phyloP scores from a whole-genome alignment of 2,329 filamentous ascomycete species.

The Alternaria panax region DNA sequence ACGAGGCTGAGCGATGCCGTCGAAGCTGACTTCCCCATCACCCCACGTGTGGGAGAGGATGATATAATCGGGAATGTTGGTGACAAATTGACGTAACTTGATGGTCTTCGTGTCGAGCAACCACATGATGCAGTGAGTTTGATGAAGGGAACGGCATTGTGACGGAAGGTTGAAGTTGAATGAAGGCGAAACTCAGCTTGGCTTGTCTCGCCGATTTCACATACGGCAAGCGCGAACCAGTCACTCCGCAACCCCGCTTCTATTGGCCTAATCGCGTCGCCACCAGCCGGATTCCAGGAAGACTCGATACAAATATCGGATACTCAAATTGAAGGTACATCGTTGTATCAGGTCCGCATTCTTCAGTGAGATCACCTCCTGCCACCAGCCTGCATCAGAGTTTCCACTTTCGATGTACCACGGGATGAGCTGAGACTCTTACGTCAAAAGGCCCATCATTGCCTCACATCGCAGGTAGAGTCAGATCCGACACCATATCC shows the following conservation, averaged over 20 bases:
- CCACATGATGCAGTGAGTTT: background rate
- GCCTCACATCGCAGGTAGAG: background rate
- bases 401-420: background rate
- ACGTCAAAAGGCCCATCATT: background rate
- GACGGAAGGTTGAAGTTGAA: background rate
- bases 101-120: background rate
- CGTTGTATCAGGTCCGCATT: too few species aligned
- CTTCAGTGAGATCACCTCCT: background rate
- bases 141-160: background rate
- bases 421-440: background rate
- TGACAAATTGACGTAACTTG: background rate
- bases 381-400: too few species aligned
- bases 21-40: background rate
- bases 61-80: background rate
- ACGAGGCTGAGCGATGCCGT: background rate
- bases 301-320: too few species aligned
- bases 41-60: background rate
- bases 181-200: too few species aligned
- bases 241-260: background rate
- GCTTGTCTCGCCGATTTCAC: background rate
- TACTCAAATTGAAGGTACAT: too few species aligned
- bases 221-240: background rate
- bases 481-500: background rate
- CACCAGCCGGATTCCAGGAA: too few species aligned
- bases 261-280: too few species aligned